Base-by-base conservation (phyloP, 2,329 filamentous ascomycete species). In the Nigrograna mackinnonii region DNA sequence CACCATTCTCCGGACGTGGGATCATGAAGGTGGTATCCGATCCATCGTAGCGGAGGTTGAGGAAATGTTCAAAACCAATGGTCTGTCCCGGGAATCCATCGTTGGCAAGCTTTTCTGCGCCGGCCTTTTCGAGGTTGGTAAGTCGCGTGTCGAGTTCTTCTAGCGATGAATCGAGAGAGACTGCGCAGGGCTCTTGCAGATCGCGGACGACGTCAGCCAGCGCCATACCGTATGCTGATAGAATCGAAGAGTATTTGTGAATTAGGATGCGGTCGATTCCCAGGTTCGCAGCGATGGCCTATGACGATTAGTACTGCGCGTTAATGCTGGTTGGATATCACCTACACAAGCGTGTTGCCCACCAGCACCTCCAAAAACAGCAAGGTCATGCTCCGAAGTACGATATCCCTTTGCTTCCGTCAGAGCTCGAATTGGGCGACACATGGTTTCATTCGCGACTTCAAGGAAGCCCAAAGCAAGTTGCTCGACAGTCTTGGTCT, bases 71-170 rank as follows among this genome's bases (percentile, higher is more conserved):
- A 28, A 56, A 54, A 3, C 37, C 40, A 21, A 59, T 49, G 5
- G 42, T 36, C 6, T 47, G 39, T 0, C 34, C 36, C 0, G 42
- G 22, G 9, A 91, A 91, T 0, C 87, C 87, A 64, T 91, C 87
- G 2, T 83, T 82, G 16, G 71, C 69, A 3, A 92, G 72, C 1
- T 80, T 77, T 18, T 74, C 67, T 3, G 75, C 74, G 0, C 86
- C 86, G 54, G 81, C 83, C 13, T 79, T 74, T 65, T 84, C 86
- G 28, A 92, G 74, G 41, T 83, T 28, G 6, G 86, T 83, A 55
- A 91, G 87, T 16, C 82, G 78, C 66, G 90, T 86, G 44, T 89
- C 85, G 1, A 91, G 33, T 9, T 36, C 39, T 16, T 50, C 34
- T 17, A 52, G 20, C 3, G 50, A 52, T 34, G 16, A 11, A 17